Conservation (phyloP, 1,139 yeast genomes). For the Trichomonascaceae sp. region DNA sequence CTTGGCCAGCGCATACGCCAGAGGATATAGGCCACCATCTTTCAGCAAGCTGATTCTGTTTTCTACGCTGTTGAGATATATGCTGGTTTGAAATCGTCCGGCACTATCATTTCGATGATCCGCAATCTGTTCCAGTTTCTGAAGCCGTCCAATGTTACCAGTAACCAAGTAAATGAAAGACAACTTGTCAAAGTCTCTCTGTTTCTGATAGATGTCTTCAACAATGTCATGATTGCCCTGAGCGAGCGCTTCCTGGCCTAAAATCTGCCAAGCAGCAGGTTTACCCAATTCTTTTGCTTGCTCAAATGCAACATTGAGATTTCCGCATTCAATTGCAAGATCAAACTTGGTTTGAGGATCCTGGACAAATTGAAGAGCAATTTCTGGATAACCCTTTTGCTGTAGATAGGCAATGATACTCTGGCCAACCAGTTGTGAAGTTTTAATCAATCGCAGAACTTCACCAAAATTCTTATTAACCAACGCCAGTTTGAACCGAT, state of each 20-base stretch:
- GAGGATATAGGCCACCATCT: slow-evolving; percentile 74
- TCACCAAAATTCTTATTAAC: slow-evolving; percentile 87
- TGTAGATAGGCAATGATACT: slow-evolving; percentile 93
- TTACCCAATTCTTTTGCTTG: slow-evolving; percentile 79
- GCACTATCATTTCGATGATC: slow-evolving; percentile 80
- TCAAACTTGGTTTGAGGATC: slow-evolving; percentile 96
- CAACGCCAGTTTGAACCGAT: slow-evolving; percentile 89
- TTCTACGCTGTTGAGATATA: slow-evolving; percentile 69
- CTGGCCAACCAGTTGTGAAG: slow-evolving; percentile 92
- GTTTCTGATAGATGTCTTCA: slow-evolving; percentile 84
- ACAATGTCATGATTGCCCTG: slow-evolving; percentile 87
- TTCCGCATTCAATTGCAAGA: slow-evolving; percentile 89
- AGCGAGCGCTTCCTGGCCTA: slow-evolving; percentile 78
- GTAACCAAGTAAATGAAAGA: slow-evolving; percentile 80
- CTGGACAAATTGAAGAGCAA: slow-evolving; percentile 91
- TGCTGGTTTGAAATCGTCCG: slow-evolving; percentile 75
- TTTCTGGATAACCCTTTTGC: slow-evolving; percentile 83
- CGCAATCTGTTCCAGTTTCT: slow-evolving; percentile 85
- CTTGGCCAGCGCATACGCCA: slow-evolving; percentile 91
- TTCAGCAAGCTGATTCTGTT: slow-evolving; percentile 71
- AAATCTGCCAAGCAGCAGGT: slow-evolving; percentile 67
- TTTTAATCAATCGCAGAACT: slow-evolving; percentile 81
- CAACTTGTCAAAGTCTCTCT: slow-evolving; percentile 78
- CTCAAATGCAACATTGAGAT: slow-evolving; percentile 75
- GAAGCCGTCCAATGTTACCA: slow-evolving; percentile 70